These are phyloP conservation scores for Mucor piriformis DNA, from an alignment of 371 early-diverging fungal genomes.

Conservation along the genomic window DNA sequence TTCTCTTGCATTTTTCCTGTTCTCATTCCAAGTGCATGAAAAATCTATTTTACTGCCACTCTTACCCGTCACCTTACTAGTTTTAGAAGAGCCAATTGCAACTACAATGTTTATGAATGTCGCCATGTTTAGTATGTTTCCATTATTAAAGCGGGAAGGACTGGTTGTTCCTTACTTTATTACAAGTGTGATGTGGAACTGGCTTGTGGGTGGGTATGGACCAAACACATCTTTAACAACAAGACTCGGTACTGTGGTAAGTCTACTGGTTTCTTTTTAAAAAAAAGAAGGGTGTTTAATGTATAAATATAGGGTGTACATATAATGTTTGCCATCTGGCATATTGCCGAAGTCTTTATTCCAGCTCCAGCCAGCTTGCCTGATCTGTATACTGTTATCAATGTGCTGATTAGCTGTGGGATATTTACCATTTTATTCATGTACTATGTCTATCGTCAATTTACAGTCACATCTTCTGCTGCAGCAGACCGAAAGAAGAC, in stretches of 20 bases:
- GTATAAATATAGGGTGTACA: constrained; percentile 38
- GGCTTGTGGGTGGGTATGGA: constrained; percentile 48
- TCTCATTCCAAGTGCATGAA: constrained; percentile 97
- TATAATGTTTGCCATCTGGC: constrained; percentile 57
- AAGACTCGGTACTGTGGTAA: constrained; percentile 14
- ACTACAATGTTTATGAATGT: constrained; percentile 73
- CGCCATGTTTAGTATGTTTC: constrained; percentile 92
- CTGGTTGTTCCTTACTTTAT: constrained; percentile 70
- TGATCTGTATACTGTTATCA: constrained; percentile 79
- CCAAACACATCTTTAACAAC: constrained; percentile 12
- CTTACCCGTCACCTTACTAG: constrained; percentile 75
- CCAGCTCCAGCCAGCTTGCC: constrained; percentile 76
- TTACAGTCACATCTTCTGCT: constrained; percentile 23
- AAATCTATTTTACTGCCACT: constrained; percentile 90
- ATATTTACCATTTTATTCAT: constrained; percentile 63
- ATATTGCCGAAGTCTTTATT: constrained; percentile 58
- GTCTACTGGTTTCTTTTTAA: not conserved
- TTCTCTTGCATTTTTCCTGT: constrained; percentile 88
- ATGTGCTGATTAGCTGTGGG: constrained; percentile 70
- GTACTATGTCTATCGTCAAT: constrained; percentile 70
- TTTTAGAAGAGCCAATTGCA: constrained; percentile 62
- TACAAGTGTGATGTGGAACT: constrained; percentile 69
- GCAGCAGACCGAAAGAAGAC: not conserved
- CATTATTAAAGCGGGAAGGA: constrained; percentile 78
- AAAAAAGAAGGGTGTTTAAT: not conserved